These are phyloP conservation scores for Erysimum pusillum DNA, from an alignment of 441 rosid species.

Conservation along the genomic window DNA sequence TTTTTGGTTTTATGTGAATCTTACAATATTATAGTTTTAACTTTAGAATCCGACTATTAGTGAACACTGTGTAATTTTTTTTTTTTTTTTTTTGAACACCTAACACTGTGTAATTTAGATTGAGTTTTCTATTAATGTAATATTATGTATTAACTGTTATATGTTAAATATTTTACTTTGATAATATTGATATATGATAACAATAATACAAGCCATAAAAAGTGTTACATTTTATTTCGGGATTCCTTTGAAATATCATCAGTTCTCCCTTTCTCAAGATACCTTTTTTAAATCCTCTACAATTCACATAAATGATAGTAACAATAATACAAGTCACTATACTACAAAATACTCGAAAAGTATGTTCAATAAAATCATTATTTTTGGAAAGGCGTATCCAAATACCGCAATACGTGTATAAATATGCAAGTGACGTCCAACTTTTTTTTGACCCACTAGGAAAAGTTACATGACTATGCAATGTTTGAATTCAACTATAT, in stretches of 20 bases:
- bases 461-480: conserved; percentile 33
- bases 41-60: not conserved
- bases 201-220: not conserved
- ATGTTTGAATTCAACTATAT: conserved; percentile 37
- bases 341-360: not conserved
- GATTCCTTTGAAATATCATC: not conserved
- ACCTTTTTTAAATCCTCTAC: not conserved
- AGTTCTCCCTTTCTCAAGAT: conserved; percentile 1
- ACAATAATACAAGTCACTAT: not conserved
- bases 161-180: not conserved
- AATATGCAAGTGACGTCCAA: conserved; percentile 30
- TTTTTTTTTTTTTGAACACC: too few species aligned
- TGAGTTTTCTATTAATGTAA: not conserved
- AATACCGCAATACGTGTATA: conserved; percentile 39
- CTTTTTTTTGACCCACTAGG: conserved; percentile 36
- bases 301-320: not conserved
- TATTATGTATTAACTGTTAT: not conserved
- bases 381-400: conserved; percentile 29
- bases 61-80: not conserved
- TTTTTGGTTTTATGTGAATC: too few species aligned
- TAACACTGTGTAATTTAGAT: not conserved
- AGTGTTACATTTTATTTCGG: not conserved
- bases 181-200: not conserved
- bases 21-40: not conserved
- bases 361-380: conserved; percentile 2